Evolutionary conservation across 768 basidiomycete genomes (phyloP), one percentile per base, ranked within the genome.

Genomic region (Tubosaeta brunneosetosa): DNA sequence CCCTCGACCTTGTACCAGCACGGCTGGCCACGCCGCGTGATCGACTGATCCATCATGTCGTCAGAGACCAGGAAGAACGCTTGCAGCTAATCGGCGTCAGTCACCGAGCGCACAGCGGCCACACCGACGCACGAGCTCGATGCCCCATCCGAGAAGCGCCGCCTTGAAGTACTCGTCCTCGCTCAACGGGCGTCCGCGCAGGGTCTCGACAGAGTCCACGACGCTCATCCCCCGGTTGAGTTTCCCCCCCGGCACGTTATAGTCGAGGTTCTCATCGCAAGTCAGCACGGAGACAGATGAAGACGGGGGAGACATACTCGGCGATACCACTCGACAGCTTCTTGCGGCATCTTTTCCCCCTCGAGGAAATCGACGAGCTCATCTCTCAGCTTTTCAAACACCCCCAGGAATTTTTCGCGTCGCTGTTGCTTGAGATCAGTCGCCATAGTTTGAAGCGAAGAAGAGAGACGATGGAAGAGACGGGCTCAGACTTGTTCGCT

Each of bases 161-260:
- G 91, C 82, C 59, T 88, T 84, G 72, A 86, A 76, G 74, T 95
- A 97, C 73, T 97, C 94, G 6, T 89, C 83, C 0, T 93, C 91
- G 0, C 76, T 76, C 56, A 95, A 71, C 16, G 72, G 44, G 2
- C 81, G 74, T 1, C 88, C 91, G 53, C 86, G 83, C 55, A 98
- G 71, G 66, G 97, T 94, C 71, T 91, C 85, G 48, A 86, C 88
- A 3, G 91, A 89, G 70, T 97, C 95, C 43, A 94, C 87, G 61
- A 97, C 94, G 11, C 92, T 93, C 73, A 97, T 77, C n/a, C 95
- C 94, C 33, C 95, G 84, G 72, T 97, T 98, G 49, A 97, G 85
- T 72, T 98, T 98, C 3, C 93, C 94, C 38, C 92, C 91, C 0
- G 94, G 94, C n/a, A 91, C 88, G 71, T 97, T 98, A 76, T 93